These are phyloP conservation scores for Leucosporidium yakuticum DNA, from an alignment of 768 basidiomycete species.

Conservation along the genomic window DNA sequence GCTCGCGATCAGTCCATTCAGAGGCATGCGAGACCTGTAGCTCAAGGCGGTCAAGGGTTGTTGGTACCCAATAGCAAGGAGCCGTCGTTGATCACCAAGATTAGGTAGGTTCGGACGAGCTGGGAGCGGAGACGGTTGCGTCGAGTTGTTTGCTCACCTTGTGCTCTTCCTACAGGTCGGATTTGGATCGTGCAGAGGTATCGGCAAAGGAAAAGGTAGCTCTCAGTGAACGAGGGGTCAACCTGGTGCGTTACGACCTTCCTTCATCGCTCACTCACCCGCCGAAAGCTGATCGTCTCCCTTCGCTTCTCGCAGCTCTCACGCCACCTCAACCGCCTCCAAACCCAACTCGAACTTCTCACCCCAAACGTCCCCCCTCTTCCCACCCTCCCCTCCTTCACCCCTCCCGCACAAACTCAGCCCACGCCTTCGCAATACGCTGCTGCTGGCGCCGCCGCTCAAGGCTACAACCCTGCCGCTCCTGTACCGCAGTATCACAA, in stretches of 20 bases:
- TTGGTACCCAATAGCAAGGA: constrained; percentile 30
- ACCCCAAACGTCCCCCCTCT: constrained; percentile 32
- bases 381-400: constrained; percentile 29
- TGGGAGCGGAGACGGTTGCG: background rate
- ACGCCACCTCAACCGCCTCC: constrained; percentile 31
- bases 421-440: constrained; percentile 13
- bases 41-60: constrained; percentile 28
- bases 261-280: background rate
- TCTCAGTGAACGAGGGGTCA: constrained; percentile 28
- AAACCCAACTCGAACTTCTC: constrained; percentile 32
- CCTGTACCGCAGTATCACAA: constrained; percentile 6
- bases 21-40: constrained; percentile 25
- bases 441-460: background rate
- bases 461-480: background rate
- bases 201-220: constrained; percentile 30
- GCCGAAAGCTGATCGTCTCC: background rate
- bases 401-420: constrained; percentile 1
- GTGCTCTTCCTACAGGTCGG: constrained; percentile 5
- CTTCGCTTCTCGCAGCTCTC: constrained; percentile 7
- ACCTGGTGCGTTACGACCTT: constrained; percentile 12
- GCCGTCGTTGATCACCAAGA: constrained; percentile 25
- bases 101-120: constrained; percentile 13
- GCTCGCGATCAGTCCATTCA: constrained; percentile 32
- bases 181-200: constrained; percentile 25
- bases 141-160: background rate